phyloP scores from a whole-genome alignment of 768 basidiomycete genomes.

The Podaxis sp. region DNA sequence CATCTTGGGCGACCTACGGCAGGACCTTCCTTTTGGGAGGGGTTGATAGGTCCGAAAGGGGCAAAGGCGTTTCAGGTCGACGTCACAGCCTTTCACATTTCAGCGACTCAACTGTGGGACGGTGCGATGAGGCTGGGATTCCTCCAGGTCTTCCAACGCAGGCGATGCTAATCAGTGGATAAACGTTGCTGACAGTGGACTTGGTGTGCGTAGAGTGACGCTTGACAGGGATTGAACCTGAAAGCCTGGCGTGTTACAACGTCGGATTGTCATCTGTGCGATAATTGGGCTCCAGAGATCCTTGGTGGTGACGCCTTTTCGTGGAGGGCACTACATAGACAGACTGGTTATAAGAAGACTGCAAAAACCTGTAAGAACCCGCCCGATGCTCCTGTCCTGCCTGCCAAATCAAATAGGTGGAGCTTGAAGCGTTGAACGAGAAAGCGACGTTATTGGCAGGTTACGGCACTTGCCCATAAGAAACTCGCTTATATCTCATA shows the following conservation, averaged over 20 bases:
- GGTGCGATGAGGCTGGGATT: conserved; percentile 53
- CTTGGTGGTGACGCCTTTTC: too few relatives aligned
- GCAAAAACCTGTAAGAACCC: conserved; percentile 35
- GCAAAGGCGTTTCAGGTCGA: too few relatives aligned
- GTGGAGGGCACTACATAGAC: too few relatives aligned
- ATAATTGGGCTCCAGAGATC: conserved; percentile 11
- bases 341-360: conserved; percentile 26
- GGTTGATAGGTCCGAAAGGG: too few relatives aligned
- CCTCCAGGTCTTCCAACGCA: conserved; percentile 56
- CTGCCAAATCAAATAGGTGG: conserved; percentile 55
- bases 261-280: conserved; percentile 66
- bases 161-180: conserved; percentile 64
- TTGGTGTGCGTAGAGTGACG: conserved; percentile 67
- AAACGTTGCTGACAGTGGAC: conserved; percentile 49
- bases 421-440: conserved; percentile 41
- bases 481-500: conserved; percentile 64
- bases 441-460: conserved; percentile 46
- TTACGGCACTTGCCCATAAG: conserved; percentile 70
- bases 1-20: too few relatives aligned
- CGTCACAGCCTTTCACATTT: too few relatives aligned
- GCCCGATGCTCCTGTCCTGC: conserved; percentile 77
- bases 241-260: conserved; percentile 63
- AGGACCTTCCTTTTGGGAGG: too few relatives aligned
- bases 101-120: conserved; percentile 48
- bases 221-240: conserved; percentile 51